Base-by-base conservation (phyloP, 2,329 filamentous ascomycete genomes). In the Stromatinia cepivora region DNA sequence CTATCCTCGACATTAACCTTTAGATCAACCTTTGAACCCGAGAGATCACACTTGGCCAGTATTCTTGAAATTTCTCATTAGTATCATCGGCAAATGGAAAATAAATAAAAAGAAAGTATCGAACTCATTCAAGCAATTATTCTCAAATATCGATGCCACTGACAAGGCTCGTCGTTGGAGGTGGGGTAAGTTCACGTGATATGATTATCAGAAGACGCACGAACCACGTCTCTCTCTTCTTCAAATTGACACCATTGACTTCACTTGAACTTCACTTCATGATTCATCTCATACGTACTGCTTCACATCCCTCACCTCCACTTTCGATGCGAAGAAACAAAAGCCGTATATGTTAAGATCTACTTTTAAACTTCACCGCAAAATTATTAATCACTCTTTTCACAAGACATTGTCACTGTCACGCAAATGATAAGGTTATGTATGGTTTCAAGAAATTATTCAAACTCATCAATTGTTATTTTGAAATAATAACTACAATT, bases 161-260 rank as follows among this genome's bases (percentile, higher is more conserved):
- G 31, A 4, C 31, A 3, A 3, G 31, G 31, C 31, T 31, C 31
- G 31, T 31, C 31, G 31, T 31, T 31, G 31, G 31, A 13, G 36
- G 36, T 39, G 36, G 36, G 36, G 36, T 3, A 31, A 31, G 4
- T 22, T 34, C 28, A 34, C 53, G 28, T 56, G 28, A 56, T 34
- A 34, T 15, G 20, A 34, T 11, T 22, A 7, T 31, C 28, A 7
- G n/a, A 15, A 87, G 87, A 74, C 39, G 28, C 28, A 57, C 31
- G 22, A 8, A 22, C 28, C 15, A 34, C 34, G 10, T 31, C 17
- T 39, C 7, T 39, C 34, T 58, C 20, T 9, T 58, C 34, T 39
- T n/a, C n/a, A n/a, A n/a, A n/a, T n/a, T n/a, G n/a, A n/a, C n/a
- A n/a, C n/a, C n/a, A n/a, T n/a, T n/a, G n/a, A n/a, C n/a, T n/a